These are phyloP conservation scores for Forsythia viridissima DNA, from an alignment of 257 asterid species.

Conservation along the genomic window DNA sequence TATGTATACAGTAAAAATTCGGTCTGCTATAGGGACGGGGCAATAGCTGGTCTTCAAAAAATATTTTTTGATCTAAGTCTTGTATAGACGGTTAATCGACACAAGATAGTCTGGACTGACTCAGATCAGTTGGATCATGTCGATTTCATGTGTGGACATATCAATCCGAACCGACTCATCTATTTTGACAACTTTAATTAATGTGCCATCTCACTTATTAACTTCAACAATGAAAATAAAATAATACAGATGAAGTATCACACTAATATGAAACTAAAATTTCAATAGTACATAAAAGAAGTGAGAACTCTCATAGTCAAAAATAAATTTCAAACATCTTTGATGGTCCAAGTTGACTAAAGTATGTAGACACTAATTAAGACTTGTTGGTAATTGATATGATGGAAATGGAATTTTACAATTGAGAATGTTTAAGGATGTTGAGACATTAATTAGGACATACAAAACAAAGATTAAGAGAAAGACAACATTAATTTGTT, in stretches of 20 bases:
- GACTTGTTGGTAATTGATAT: constrained; percentile 8
- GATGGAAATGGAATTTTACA: constrained; percentile 22
- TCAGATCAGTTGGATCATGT: no score
- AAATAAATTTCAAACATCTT: not conserved
- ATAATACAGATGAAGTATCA: not conserved
- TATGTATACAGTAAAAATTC: not conserved
- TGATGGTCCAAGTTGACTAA: not conserved
- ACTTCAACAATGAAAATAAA: no score
- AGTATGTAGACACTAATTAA: not conserved
- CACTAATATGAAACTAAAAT: not conserved
- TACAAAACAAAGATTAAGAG: constrained; percentile 19
- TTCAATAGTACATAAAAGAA: not conserved
- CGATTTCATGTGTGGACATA: no score
- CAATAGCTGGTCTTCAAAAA: no score
- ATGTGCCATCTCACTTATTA: no score
- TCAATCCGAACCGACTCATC: not conserved
- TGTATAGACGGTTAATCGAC: no score
- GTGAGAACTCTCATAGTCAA: not conserved
- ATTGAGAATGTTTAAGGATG: constrained; percentile 18
- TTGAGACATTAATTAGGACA: constrained; percentile 25
- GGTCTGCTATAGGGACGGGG: not conserved
- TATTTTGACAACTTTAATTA: no score
- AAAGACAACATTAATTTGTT: not conserved
- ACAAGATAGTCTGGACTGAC: no score
- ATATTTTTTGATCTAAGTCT: no score